A percentile compares a stretch with the other conserved stretches of the same genome.
These are phyloP conservation scores for Oidiodendron maius DNA, from an alignment of 495 filamentous ascomycete genomes.

Conservation along the genomic window DNA sequence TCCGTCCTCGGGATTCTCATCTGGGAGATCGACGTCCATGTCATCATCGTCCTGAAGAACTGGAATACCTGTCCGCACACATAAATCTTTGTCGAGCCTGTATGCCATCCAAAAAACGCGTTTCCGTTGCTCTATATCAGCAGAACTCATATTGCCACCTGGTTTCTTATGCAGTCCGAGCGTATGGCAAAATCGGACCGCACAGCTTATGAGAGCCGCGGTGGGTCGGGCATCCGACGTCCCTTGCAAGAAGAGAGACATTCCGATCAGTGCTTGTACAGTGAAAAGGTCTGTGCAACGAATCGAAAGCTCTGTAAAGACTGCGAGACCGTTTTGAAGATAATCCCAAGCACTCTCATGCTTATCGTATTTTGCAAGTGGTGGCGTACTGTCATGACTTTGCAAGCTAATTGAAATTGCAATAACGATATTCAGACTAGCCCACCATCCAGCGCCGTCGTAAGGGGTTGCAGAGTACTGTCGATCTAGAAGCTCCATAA, in stretches of 20 bases:
- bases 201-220: slow-evolving; percentile 83
- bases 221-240: slow-evolving; percentile 91
- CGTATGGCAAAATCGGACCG: slow-evolving; percentile 85
- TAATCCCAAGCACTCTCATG: slow-evolving; percentile 88
- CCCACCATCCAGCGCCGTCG: slow-evolving; percentile 94
- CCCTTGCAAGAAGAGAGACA: slow-evolving; percentile 91
- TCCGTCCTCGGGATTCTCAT: no score
- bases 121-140: slow-evolving; percentile 89
- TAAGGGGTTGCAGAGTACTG: slow-evolving; percentile 74
- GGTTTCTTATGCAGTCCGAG: slow-evolving; percentile 89
- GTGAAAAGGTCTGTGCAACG: slow-evolving; percentile 75
- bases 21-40: slow-evolving; percentile 15
- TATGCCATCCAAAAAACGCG: slow-evolving; percentile 98
- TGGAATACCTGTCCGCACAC: slow-evolving; percentile 82
- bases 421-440: slow-evolving; percentile 85
- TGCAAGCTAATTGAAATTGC: slow-evolving; percentile 84
- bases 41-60: slow-evolving; percentile 49
- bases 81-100: slow-evolving; percentile 89
- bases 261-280: slow-evolving; percentile 89
- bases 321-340: slow-evolving; percentile 91
- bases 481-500: slow-evolving; percentile 81
- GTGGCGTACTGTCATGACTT: slow-evolving; percentile 87
- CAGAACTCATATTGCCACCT: slow-evolving; percentile 75
- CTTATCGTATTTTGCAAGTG: slow-evolving; percentile 76
- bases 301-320: slow-evolving; percentile 84